These are phyloP conservation scores for Penicillium italicum DNA, from an alignment of 2,329 filamentous ascomycete species.

Conservation along the genomic window DNA sequence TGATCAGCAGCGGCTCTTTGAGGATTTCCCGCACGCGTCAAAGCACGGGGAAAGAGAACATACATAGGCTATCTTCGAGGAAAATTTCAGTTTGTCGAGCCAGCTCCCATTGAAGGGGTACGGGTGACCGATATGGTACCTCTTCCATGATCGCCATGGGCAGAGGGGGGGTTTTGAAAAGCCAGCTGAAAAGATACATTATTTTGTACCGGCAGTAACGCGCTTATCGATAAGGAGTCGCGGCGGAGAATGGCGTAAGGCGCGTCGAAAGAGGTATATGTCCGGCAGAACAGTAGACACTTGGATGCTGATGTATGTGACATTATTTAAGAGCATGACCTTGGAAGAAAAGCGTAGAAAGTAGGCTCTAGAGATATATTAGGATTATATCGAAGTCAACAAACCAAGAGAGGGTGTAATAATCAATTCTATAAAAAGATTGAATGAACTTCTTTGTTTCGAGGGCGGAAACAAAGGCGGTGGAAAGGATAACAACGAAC, in stretches of 20 bases:
- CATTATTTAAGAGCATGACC: background rate
- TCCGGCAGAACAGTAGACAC: background rate
- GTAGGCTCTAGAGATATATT: background rate
- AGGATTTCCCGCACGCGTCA: background rate
- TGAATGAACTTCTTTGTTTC: background rate
- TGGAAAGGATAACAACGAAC: background rate
- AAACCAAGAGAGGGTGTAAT: background rate
- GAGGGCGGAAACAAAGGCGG: constrained; percentile 2
- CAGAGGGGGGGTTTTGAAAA: background rate
- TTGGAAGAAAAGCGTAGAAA: background rate
- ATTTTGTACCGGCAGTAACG: constrained; percentile 2
- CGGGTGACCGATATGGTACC: constrained; percentile 52
- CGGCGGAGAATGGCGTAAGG: constrained; percentile 8
- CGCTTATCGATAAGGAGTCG: constrained; percentile 23
- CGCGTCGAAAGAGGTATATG: background rate
- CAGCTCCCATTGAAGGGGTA: constrained; percentile 59
- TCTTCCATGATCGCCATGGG: constrained; percentile 22
- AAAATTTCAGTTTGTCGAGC: constrained; percentile 66
- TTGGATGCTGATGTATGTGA: background rate
- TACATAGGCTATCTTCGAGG: constrained; percentile 68
- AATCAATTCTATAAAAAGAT: background rate
- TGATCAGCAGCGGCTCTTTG: constrained; percentile 1
- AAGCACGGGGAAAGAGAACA: constrained; percentile 19
- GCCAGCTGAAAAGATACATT: constrained; percentile 1
- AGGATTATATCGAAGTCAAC: background rate